Evolutionary conservation across 1,284 basidiomycete species (phyloP), one percentile per base, ranked within the genome.

Genomic region (Heliocybe sulcata): DNA sequence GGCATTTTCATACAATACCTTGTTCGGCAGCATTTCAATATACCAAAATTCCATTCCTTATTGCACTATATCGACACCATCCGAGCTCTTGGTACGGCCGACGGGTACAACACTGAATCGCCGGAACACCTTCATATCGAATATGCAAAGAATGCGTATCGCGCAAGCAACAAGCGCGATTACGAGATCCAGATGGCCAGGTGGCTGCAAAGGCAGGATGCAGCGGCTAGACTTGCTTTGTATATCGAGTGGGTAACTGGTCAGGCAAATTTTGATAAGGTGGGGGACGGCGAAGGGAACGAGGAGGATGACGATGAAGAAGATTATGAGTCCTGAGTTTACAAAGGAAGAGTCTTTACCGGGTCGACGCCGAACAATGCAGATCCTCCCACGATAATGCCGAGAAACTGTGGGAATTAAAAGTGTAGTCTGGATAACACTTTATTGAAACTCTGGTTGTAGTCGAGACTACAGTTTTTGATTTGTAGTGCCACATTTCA

Each of bases 1-100:
- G 25, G 63, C 14, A 55, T 61, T 11, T 70, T 70, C 54, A 50
- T 65, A 2, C 29, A 59, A 1, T 49, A 57, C 11, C 63, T 58
- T 0, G 53, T 63, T 9, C 64, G 64, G 2, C 50, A 61, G 1
- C 57, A 70, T 45, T 72, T 76, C 62, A 70, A 73, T 53, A 69
- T 76, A 29, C 68, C 66, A 1, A 76, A 76, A 54, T 26, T 75
- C 2, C 72, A 74, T 51, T 59, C 61, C 11, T 59, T 74, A 1
- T 19, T 54, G 2, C 71, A 73, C 51, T 74, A 73, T 53, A 50
- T 63, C 2, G 52, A 61, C 0, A 56, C 57, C 10, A 72, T 74
- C 29, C 56, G 52, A 6, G 50, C 55, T 0, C 61, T 62, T 12
- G 68, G 72, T 1, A 66, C 61, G 9, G 57, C 67, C 0, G 68